Evolutionary conservation across 371 early-diverging fungal genomes (phyloP).

Genomic region (Parasitella parasitica): DNA sequence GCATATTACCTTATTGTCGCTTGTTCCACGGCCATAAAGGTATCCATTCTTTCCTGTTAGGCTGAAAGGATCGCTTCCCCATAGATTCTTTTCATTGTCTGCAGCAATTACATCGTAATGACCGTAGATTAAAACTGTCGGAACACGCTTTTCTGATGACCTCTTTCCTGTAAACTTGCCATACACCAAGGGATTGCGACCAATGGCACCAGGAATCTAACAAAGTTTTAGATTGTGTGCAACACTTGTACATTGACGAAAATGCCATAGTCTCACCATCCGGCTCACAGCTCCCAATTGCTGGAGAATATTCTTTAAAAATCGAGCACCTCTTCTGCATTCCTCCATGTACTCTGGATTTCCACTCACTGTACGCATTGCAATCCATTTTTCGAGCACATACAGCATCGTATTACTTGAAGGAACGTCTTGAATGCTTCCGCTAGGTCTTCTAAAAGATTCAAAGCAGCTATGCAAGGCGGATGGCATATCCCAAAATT

Average conservation of each 20-base stretch:
- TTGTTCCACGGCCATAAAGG: constrained; percentile 79
- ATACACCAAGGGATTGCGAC: constrained; percentile 78
- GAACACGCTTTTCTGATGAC: constrained; percentile 10
- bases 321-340: constrained; percentile 20
- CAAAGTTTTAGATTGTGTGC: not conserved
- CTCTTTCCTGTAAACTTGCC: constrained; percentile 62
- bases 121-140: constrained; percentile 76
- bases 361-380: constrained; percentile 72
- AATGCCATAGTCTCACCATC: constrained; percentile 34
- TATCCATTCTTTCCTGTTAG: constrained; percentile 68
- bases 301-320: constrained; percentile 58
- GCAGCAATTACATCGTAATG: constrained; percentile 86
- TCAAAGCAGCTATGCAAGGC: constrained; percentile 9
- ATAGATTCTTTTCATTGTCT: constrained; percentile 54
- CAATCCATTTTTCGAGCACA: constrained; percentile 72
- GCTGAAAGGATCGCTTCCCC: constrained; percentile 50
- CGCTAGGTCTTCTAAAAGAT: constrained; percentile 28
- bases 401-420: constrained; percentile 59
- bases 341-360: constrained; percentile 45
- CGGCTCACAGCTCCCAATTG: constrained; percentile 75
- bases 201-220: constrained; percentile 64
- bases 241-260: not conserved
- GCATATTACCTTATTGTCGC: constrained; percentile 83
- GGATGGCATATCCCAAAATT: constrained; percentile 48
- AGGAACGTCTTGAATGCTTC: constrained; percentile 14